Base-by-base conservation (phyloP, 345 rosid species). In the Chamaenerion angustifolium region DNA sequence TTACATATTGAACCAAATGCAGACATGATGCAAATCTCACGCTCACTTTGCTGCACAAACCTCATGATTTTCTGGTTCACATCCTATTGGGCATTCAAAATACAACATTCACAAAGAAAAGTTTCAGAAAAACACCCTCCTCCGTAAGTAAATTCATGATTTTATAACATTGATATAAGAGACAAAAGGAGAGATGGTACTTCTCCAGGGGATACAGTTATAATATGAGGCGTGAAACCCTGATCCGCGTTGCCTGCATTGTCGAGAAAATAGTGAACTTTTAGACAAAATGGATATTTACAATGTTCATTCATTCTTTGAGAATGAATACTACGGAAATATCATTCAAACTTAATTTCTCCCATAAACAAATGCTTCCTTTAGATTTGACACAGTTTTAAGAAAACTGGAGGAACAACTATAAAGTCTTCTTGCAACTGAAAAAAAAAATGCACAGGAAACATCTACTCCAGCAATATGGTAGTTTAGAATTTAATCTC, bases 1-100 rank as follows among this genome's bases (percentile, higher is more conserved):
- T 68, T 82, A 51, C 87, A 78, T 58, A 92, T 72, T 48, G 89
- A 49, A 63, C 98, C 95, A 51, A 87, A 80, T 45, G 95, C 98
- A 64, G 98, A 92, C 37, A 92, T 67, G 56, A 92, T 59, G 56
- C 96, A 92, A 54, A 82, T 52, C 55, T 92, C 93, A 23, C 80
- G 83, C 66, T 76, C 82, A 68, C 80, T 76, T 72, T 83, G 87
- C 72, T 80, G 87, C 70, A 82, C 62, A 58, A 81, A 83, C 61
- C 59, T 35, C 75, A 73, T 60, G 44, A 86, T 65, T 66, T 75
- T 92, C 72, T 83, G 93, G 44, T 71, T 68, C 57, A 87, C 93
- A 64, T 92, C 96, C 98, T 92, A 65, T 11, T 47, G 3, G 12
- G 12, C 47, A 43, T 17, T 7, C 19, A 9, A 53, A 15, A 8